phyloP scores from a whole-genome alignment of 306 rosid genomes.

The Abrus pulchellus region DNA sequence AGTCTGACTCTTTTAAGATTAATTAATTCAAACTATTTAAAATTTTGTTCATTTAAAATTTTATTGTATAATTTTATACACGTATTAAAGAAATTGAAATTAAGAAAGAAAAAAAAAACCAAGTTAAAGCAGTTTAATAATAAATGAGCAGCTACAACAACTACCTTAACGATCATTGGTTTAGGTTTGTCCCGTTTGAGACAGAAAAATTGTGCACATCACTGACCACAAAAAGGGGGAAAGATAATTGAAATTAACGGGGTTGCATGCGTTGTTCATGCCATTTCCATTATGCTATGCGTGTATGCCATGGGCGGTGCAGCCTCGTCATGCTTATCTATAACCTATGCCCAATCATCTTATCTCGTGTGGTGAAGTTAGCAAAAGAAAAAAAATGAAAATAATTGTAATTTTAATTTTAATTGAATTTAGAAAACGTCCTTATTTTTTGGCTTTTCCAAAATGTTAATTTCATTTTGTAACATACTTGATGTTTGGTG shows the following conservation, averaged over 20 bases:
- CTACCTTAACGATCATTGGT: slow-evolving; percentile 25
- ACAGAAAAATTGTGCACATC: background rate
- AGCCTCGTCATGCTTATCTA: slow-evolving; percentile 11
- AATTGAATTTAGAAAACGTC: too few relatives aligned
- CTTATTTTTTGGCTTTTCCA: too few relatives aligned
- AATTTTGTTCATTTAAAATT: too few relatives aligned
- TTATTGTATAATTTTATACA: too few relatives aligned
- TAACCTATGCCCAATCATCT: slow-evolving; percentile 37
- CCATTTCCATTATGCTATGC: background rate
- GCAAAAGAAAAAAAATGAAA: too few relatives aligned
- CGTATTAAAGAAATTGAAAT: too few relatives aligned
- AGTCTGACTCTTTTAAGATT: too few relatives aligned
- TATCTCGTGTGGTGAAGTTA: background rate
- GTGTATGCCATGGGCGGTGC: slow-evolving; percentile 43
- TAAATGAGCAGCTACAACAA: slow-evolving; percentile 34
- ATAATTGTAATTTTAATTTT: too few relatives aligned
- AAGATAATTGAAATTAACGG: too few relatives aligned
- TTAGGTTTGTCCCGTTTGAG: slow-evolving; percentile 18
- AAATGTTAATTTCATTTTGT: background rate
- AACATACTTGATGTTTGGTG: slow-evolving; percentile 35
- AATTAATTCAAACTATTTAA: too few relatives aligned
- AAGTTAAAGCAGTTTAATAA: background rate
- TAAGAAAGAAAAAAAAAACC: background rate
- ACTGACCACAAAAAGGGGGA: background rate
- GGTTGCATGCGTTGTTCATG: slow-evolving; percentile 34